Conservation (phyloP, 768 basidiomycete species). For the Hericium rajendrae region DNA sequence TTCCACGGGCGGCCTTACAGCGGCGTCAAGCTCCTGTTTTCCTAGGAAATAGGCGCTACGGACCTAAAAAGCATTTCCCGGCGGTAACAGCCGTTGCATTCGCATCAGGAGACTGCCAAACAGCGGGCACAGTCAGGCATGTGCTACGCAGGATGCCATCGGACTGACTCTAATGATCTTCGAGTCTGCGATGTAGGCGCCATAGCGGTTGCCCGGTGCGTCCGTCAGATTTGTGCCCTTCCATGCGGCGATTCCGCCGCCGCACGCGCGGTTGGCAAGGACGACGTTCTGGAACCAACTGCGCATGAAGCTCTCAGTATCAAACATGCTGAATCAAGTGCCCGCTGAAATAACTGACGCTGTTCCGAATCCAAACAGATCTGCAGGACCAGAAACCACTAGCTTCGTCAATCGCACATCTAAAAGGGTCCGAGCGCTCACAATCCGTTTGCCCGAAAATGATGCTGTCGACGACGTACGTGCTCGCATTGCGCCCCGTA, state of each 20-base stretch:
- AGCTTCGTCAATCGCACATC: not conserved
- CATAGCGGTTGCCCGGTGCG: conserved; percentile 41
- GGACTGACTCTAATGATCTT: conserved; percentile 43
- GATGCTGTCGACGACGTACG: conserved; percentile 51
- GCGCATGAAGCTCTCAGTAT: not conserved
- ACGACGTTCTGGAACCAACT: conserved; percentile 51
- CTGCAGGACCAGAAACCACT: conserved; percentile 18
- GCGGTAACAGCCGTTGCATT: conserved; percentile 37
- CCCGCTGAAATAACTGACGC: conserved; percentile 28
- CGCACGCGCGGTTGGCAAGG: conserved; percentile 54
- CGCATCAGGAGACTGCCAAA: conserved; percentile 45
- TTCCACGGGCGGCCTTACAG: conserved; percentile 48
- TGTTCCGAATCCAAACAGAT: conserved; percentile 52
- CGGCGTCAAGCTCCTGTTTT: not conserved
- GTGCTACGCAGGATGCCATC: not conserved
- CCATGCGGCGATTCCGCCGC: conserved; percentile 60
- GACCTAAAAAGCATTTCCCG: conserved; percentile 43
- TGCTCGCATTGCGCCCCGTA: conserved; percentile 47
- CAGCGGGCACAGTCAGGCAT: not conserved
- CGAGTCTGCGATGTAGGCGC: conserved; percentile 47
- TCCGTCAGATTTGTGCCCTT: conserved; percentile 46
- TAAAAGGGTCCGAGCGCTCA: conserved; percentile 19
- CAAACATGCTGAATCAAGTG: not conserved
- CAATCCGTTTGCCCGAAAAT: conserved; percentile 60
- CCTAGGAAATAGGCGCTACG: no score